Base-by-base conservation (phyloP, 2,329 filamentous ascomycete species). In the Dactylellina sp. region DNA sequence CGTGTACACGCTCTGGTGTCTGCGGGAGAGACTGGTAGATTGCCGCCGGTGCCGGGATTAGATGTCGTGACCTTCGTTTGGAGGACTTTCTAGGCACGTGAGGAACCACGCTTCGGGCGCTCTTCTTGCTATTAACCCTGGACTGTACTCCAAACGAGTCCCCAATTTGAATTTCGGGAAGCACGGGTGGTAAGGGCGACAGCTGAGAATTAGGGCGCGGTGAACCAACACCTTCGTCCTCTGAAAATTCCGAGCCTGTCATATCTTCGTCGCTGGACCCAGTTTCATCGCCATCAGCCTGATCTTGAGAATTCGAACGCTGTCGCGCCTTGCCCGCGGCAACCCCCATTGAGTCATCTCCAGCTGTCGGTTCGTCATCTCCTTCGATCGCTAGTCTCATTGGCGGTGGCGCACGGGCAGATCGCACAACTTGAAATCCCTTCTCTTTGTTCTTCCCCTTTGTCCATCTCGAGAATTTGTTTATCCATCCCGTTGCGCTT, bases 341-440 rank as follows among this genome's bases (percentile, higher is more conserved):
- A 24, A 68, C 55, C 6, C 70, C 49, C 28, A 66, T 60, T 18
- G 56, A 60, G 14, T 50, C 14, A 53, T 70, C 22, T 57, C 74
- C 75, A 24, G 65, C 60, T n/a, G 61, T 76, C 85, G 87, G 20
- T 9, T 89, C 86, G 2, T 88, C 88, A 39, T 89, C 87, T 1
- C 88, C 88, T 77, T 89, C 86, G 90, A 68, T 89, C 84, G 42
- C 86, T 88, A 68, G 88, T 75, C 85, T 86, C 84, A 92, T 90
- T 68, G 89, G 89, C 5, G 91, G 89, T 1, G 93, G 93, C 83
- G 95, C 93, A 63, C 93, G 87, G 6, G 92, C 88, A 80, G 93
- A 97, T 78, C 95, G 85, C 14, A 99, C 94, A 3, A 99, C 95
- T 80, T 98, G 95, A 77, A 99, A 99, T 0, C 95, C 95, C 81